Base-by-base conservation (phyloP, 2,329 filamentous ascomycete species). In the Didymella keratinophila region DNA sequence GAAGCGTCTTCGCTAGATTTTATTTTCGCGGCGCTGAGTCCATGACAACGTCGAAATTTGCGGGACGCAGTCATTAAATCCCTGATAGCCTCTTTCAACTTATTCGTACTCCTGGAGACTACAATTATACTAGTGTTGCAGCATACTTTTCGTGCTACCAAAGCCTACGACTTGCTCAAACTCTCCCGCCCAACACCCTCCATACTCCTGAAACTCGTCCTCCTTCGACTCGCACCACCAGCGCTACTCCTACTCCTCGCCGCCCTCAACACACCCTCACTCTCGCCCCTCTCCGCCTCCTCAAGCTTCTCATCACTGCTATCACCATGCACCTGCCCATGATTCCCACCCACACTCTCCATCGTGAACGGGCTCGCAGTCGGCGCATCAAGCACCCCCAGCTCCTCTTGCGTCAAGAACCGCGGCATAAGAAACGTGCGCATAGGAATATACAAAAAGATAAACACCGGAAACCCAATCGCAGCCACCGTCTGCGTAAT, bases 401-500 rank as follows among this genome's bases (percentile, higher is more conserved):
- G 68, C 64, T 86, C 84, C 18, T 79, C 62, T 5, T 75, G 67
- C 0, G 74, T 77, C 61, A 87, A 86, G 71, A 82, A 83, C 16
- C 74, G 65, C 0, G 84, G 84, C 61, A 87, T 71, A 0, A 82
- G 52, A 52, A 79, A 76, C 59, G 80, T 83, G 3, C 84, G 75
- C 28, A 86, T 65, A 0, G 85, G 85, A 8, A 87, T 86, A 18
- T 87, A 76, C 4, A 82, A 70, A 18, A 84, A 77, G 58, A 87
- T 86, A 50, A 87, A 79, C 14, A 87, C 79, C 0, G 85, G 85
- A 61, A 87, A 87, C 0, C 83, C 83, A 63, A 87, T 85, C 0
- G 84, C 85, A 0, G 82, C 85, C 23, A 87, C 82, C 0, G 85
- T 87, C 69, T 87, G 83, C 2, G 84, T 85, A 51, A 87, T 83